Percentiles rank a stretch among this genome's conserved stretches.
These are phyloP conservation scores for Colletotrichum abscissum DNA, from an alignment of 2,329 filamentous ascomycete species.

Conservation along the genomic window DNA sequence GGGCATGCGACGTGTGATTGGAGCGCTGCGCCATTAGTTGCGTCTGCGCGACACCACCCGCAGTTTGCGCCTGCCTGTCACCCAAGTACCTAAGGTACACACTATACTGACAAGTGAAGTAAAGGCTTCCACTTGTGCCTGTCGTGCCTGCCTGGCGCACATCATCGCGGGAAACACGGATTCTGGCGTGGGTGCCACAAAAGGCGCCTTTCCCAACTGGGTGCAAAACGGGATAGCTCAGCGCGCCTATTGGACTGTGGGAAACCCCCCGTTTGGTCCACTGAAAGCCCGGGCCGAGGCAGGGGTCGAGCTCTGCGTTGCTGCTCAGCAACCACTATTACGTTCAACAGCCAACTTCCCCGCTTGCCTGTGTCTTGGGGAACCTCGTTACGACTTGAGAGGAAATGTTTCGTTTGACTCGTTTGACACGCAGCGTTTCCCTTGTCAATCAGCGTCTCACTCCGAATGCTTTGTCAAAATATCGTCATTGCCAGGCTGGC, in stretches of 20 bases:
- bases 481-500: neutral
- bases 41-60: constrained; percentile 3
- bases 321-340: constrained; percentile 27
- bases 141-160: neutral
- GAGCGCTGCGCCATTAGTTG: constrained; percentile 16
- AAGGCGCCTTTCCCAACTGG: constrained; percentile 18
- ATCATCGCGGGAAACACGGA: constrained; percentile 3
- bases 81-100: neutral
- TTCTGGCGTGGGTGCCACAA: neutral
- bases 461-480: neutral
- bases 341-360: neutral
- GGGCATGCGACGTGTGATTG: constrained; percentile 13
- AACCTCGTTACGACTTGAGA: neutral
- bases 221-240: constrained; percentile 2
- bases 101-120: neutral
- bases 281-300: constrained; percentile 24
- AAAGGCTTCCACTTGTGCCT: neutral
- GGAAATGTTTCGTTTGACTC: constrained; percentile 6
- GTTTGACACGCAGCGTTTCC: constrained; percentile 13
- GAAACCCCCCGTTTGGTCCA: constrained; percentile 22
- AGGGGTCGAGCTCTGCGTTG: constrained; percentile 26
- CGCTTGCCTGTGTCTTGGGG: constrained; percentile 7
- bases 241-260: neutral
- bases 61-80: neutral
- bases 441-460: neutral